Conservation (phyloP, 306 rosid genomes). For the Vicia sativa region DNA sequence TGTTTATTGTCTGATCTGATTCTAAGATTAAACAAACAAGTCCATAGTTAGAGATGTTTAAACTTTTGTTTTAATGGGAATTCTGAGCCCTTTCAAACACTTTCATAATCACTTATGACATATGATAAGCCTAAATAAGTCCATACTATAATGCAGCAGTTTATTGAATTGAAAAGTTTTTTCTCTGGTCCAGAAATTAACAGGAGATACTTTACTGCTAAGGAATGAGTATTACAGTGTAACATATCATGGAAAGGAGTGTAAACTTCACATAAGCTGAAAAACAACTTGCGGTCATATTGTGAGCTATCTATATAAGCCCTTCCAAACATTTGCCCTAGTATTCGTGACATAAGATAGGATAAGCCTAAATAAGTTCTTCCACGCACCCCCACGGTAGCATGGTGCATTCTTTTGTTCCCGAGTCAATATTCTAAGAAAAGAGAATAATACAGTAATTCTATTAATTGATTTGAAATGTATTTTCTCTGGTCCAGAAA, state of each 20-base stretch:
- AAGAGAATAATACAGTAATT: constrained; percentile 7
- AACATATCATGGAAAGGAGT: constrained; percentile 84
- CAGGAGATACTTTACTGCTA: constrained; percentile 72
- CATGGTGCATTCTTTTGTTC: constrained; percentile 22
- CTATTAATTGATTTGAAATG: constrained; percentile 22
- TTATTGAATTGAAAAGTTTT: constrained; percentile 23
- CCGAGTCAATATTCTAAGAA: constrained; percentile 20
- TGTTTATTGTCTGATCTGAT: neutral
- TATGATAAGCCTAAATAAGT: neutral
- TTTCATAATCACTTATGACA: neutral
- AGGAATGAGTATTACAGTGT: constrained; percentile 89
- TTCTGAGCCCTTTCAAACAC: neutral
- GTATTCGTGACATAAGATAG: neutral
- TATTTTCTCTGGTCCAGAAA: constrained; percentile 54
- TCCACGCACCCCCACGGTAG: neutral
- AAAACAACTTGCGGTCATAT: neutral
- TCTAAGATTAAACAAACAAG: neutral
- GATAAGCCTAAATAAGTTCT: neutral
- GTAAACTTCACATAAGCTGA: neutral
- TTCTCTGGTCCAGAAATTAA: constrained; percentile 65
- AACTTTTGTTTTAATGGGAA: neutral
- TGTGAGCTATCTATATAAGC: neutral
- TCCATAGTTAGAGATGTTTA: neutral
- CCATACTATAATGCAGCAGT: neutral
- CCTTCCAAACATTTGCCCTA: neutral